phyloP scores from a whole-genome alignment of 495 filamentous ascomycete genomes.

The Copromyces sp. region DNA sequence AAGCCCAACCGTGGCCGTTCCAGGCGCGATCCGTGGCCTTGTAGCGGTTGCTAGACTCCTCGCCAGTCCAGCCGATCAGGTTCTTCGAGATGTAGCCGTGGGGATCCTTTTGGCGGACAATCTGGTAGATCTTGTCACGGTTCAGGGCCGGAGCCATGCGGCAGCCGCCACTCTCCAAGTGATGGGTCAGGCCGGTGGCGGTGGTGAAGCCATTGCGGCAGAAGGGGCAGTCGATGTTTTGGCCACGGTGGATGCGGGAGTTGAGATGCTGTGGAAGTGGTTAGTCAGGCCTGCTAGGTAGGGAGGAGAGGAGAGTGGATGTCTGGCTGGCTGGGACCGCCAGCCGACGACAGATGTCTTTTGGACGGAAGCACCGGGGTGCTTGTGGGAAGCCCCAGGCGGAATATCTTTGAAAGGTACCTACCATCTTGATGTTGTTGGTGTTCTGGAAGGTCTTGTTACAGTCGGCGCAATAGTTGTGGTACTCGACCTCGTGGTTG shows the following conservation, averaged over 20 bases:
- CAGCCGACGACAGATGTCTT: background rate
- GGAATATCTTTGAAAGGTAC: background rate
- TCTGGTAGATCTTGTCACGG: constrained; percentile 15
- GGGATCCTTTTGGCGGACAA: constrained; percentile 15
- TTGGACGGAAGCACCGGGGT: background rate
- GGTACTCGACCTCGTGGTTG: constrained; percentile 13
- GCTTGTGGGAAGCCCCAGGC: background rate
- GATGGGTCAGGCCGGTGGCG: constrained; percentile 14
- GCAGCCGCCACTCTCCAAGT: constrained; percentile 14
- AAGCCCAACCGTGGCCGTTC: constrained; percentile 13
- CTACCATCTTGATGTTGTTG: constrained; percentile 23
- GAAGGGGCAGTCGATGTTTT: constrained; percentile 11
- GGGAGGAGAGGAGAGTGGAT: background rate
- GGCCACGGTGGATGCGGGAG: constrained; percentile 13
- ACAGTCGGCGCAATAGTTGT: constrained; percentile 22
- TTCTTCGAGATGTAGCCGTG: constrained; percentile 16
- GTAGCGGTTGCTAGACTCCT: constrained; percentile 3
- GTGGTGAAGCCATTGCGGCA: constrained; percentile 8
- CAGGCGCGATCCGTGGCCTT: constrained; percentile 6
- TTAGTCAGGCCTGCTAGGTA: background rate
- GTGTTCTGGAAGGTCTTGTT: constrained; percentile 13
- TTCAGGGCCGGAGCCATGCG: constrained; percentile 5
- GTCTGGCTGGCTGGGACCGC: background rate
- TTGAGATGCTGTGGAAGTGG: constrained; percentile 9
- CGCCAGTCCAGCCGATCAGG: constrained; percentile 12